Base-by-base conservation (phyloP, 148 eudicot genomes). In the Cornus florida region DNA sequence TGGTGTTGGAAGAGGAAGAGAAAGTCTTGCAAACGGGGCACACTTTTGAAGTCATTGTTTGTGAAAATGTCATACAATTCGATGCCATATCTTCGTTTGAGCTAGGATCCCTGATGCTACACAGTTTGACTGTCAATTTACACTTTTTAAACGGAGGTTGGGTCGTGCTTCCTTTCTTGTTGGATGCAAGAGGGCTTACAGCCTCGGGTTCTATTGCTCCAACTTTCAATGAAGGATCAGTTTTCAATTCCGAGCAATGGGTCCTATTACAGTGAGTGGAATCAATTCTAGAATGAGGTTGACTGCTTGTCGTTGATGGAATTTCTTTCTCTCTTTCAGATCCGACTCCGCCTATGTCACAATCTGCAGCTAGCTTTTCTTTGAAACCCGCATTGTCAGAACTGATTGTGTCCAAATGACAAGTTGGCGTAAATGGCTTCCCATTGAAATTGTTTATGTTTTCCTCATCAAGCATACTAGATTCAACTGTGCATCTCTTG, bases 1-100 rank as follows among this genome's bases (percentile, higher is more conserved):
- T 95, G 31, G 98, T 95, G 84, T 95, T 95, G 9, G 98, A 95
- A 69, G 96, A 84, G 41, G 97, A 95, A 20, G 97, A 83, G 70
- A 93, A 95, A 16, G 41, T 89, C 83, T 89, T 91, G 87, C 98
- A 95, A 70, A 95, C 95, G 43, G 98, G 98, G 75, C 98, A 95
- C 69, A 90, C 81, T 78, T 95, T 92, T 23, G 93, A 88, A 59
- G 92, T 82, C 88, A 89, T 89, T 66, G 85, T 68, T 80, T 89
- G 91, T 12, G 88, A 76, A 53, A 87, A 81, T 22, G 66, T 80
- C 59, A 76, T 80, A 77, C 75, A 82, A 69, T 84, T 84, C 59
- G 85, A 72, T 28, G 84, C 50, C 43, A 56, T 83, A 64, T 92
- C 87, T 71, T 81, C 94, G 68, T 83, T 75, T n/a, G 91, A 48